A percentile compares a stretch with the other conserved stretches of the same genome.
These are phyloP conservation scores for Ammopiptanthus mongolicus DNA, from an alignment of 306 rosid genomes.

Conservation along the genomic window DNA sequence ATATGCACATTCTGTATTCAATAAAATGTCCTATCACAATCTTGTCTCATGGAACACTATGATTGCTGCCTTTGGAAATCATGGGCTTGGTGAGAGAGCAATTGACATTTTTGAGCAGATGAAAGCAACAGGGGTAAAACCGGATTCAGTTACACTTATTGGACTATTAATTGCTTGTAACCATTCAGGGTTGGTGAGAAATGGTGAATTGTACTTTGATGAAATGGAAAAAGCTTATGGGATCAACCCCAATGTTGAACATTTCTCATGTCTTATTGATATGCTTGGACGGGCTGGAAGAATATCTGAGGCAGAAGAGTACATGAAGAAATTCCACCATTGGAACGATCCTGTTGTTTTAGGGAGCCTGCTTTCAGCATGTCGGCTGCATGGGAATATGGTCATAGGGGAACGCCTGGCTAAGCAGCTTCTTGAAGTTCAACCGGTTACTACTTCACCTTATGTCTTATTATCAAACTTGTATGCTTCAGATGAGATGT, in stretches of 20 bases:
- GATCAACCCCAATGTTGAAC: constrained; percentile 26
- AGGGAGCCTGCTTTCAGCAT: constrained; percentile 43
- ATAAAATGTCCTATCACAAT: constrained; percentile 23
- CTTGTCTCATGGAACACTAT: constrained; percentile 41
- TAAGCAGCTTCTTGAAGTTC: constrained; percentile 29
- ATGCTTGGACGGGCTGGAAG: constrained; percentile 44
- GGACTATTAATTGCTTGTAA: constrained; percentile 40
- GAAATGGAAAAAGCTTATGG: constrained; percentile 31
- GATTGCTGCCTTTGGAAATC: constrained; percentile 40
- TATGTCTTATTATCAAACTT: constrained; percentile 39
- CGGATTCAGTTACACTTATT: constrained; percentile 35
- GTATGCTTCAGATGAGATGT: constrained; percentile 43
- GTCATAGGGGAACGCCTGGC: constrained; percentile 29
- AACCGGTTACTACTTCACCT: constrained; percentile 27
- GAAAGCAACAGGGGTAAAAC: constrained; percentile 27
- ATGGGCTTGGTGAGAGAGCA: constrained; percentile 38
- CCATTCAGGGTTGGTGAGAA: constrained; percentile 37
- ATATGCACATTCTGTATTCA: constrained; percentile 31
- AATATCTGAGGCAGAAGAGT: constrained; percentile 33
- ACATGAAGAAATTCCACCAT: constrained; percentile 27
- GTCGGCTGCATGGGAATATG: constrained; percentile 34
- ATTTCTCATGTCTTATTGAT: constrained; percentile 43
- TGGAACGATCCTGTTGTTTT: constrained; percentile 30
- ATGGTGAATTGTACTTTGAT: constrained; percentile 26
- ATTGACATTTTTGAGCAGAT: constrained; percentile 31